Evolutionary conservation across 352 stramenopile genomes (phyloP).

Genomic region (Globisporangium alternatum): DNA sequence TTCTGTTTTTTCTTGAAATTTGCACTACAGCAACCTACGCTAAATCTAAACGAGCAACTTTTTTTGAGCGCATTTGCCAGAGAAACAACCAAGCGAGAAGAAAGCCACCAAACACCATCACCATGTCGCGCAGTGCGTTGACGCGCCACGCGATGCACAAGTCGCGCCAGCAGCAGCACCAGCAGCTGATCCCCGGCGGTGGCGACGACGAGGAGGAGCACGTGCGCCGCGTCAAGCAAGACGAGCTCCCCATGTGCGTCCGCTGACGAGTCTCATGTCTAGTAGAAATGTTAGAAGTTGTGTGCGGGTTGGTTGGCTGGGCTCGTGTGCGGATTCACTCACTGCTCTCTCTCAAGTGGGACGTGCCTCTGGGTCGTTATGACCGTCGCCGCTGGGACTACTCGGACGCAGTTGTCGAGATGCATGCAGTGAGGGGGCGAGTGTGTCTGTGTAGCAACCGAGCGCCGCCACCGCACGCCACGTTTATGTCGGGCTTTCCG

Average conservation of each 20-base stretch:
- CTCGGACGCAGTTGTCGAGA: neutral
- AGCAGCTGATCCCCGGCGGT: conserved; percentile 14
- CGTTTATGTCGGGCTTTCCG: neutral
- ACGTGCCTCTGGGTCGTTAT: neutral
- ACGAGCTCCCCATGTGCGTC: conserved; percentile 78
- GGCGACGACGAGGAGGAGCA: conserved; percentile 39
- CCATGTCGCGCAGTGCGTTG: conserved; percentile 77
- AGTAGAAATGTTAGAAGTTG: neutral
- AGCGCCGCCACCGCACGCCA: neutral
- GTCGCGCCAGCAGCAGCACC: conserved; percentile 36
- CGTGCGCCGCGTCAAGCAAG: conserved; percentile 62
- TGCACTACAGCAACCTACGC: no score
- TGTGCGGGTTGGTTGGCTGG: neutral
- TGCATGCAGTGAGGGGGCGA: neutral
- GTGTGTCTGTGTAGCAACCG: neutral
- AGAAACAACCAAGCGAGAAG: neutral
- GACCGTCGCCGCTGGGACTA: neutral
- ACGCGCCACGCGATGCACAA: conserved; percentile 65
- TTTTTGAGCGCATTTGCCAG: no score
- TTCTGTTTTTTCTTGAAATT: no score
- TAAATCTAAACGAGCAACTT: no score
- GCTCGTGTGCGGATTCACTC: conserved; percentile 3
- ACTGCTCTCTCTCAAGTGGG: conserved; percentile 12
- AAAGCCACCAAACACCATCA: neutral
- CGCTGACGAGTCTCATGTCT: neutral